Conservation (phyloP, 305 asterid species). For the Lippia alba region DNA sequence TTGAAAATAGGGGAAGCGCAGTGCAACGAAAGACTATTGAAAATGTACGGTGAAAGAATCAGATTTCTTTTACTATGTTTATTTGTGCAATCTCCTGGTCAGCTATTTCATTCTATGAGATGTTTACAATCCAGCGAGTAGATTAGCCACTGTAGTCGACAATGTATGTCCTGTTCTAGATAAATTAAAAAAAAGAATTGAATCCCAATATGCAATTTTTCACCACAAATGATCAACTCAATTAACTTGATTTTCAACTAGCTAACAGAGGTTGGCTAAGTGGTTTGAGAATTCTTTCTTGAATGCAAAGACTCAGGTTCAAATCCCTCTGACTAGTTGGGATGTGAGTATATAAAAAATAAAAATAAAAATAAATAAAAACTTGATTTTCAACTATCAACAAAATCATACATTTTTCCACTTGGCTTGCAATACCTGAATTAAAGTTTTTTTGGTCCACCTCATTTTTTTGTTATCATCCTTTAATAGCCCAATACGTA, state of each 20-base stretch:
- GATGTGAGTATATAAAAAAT: too few relatives aligned
- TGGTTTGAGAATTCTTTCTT: too few relatives aligned
- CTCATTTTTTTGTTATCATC: slow-evolving; percentile 90
- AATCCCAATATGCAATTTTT: slow-evolving; percentile 42
- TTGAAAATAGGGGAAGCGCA: slow-evolving; percentile 33
- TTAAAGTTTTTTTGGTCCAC: slow-evolving; percentile 71
- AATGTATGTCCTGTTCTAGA: slow-evolving; percentile 37
- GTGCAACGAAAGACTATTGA: slow-evolving; percentile 37
- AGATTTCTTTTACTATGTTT: slow-evolving; percentile 40
- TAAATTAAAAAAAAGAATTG: slow-evolving; percentile 33
- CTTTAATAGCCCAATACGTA: slow-evolving; percentile 67
- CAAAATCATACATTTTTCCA: slow-evolving; percentile 41
- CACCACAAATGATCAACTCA: slow-evolving; percentile 19
- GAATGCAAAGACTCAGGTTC: too few relatives aligned
- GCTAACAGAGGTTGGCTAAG: too few relatives aligned
- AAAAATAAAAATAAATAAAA: too few relatives aligned
- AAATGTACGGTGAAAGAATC: slow-evolving; percentile 59
- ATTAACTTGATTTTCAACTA: slow-evolving; percentile 13
- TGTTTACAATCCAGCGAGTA: too few relatives aligned
- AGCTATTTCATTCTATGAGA: too few relatives aligned
- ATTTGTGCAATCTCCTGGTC: slow-evolving; percentile 60
- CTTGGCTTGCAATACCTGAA: slow-evolving; percentile 74
- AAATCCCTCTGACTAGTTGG: too few relatives aligned
- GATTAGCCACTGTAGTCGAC: too few relatives aligned
- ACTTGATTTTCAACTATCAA: slow-evolving; percentile 13